phyloP scores from a whole-genome alignment of 768 basidiomycete species.

The Trametes cubensis region DNA sequence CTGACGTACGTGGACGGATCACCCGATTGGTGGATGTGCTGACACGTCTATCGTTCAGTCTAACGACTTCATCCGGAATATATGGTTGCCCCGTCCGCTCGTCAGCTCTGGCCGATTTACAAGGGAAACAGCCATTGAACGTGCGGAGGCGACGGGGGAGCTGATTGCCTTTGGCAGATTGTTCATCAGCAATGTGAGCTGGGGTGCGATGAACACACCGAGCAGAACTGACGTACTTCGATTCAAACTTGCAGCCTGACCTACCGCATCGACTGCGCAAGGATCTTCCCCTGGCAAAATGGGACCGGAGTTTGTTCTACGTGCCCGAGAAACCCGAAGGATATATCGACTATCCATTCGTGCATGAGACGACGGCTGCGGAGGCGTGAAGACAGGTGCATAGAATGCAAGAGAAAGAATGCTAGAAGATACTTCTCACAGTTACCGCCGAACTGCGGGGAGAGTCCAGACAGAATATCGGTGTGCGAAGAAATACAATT shows the following conservation, averaged over 20 bases:
- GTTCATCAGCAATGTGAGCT: slow-evolving; percentile 31
- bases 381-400: too few species aligned
- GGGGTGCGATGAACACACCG: not conserved
- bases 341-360: slow-evolving; percentile 28
- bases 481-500: too few species aligned
- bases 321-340: slow-evolving; percentile 5
- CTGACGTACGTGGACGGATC: not conserved
- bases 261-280: slow-evolving; percentile 17
- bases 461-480: too few species aligned
- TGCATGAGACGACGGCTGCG: not conserved
- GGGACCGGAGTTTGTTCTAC: slow-evolving; percentile 15
- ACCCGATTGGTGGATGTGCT: not conserved
- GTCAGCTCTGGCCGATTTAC: slow-evolving; percentile 30
- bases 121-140: slow-evolving; percentile 26
- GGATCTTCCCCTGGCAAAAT: slow-evolving; percentile 6
- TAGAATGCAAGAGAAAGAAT: too few species aligned
- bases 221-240: slow-evolving; percentile 3
- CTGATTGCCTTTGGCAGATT: slow-evolving; percentile 30
- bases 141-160: slow-evolving; percentile 22
- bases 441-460: too few species aligned
- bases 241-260: not conserved
- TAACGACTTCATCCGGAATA: slow-evolving; percentile 29
- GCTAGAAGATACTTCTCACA: too few species aligned
- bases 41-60: slow-evolving; percentile 11
- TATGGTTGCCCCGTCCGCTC: slow-evolving; percentile 29